Base-by-base conservation (phyloP, 2,329 filamentous ascomycete genomes). In the Leptodontidium sp. region DNA sequence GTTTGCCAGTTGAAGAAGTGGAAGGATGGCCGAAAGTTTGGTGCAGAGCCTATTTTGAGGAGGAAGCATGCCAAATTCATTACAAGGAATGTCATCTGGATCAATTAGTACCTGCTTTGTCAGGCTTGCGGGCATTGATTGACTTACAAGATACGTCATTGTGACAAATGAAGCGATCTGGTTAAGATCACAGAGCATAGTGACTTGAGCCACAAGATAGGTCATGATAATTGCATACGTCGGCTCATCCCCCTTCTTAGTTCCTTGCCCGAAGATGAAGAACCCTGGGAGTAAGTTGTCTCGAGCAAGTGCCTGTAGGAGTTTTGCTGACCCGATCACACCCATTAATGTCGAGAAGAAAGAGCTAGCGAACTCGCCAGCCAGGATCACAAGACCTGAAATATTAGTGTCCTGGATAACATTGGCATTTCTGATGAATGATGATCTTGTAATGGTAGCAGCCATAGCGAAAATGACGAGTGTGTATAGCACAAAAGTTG, bases 281-380 rank as follows among this genome's bases (percentile, higher is more conserved):
- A 97, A 82, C 0, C 93, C 93, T 1, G 93, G 93, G 15, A 97
- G 83, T 1, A 97, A 82, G 74, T 88, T 90, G 77, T 97, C 93
- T 77, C 92, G 85, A 2, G 92, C 91, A 70, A 97, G 86, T 35
- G 93, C 93, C 77, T 97, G 93, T 35, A 97, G 85, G 14, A 97
- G 86, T 77, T 96, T 97, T 35, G 93, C 91, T 6, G 93, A 91
- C 0, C 92, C 93, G 71, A 97, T 93, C 49, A 97, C 86, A 4
- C 93, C 93, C 91, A 97, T 97, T 63, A 97, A 79, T 4, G 92
- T 90, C 0, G 93, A 97, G 81, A 97, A 97, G 75, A 94, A 90
- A 0, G 91, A 91, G 1, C 92, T 92, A 2, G 93, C 91, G 74
- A 94, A 91, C 79, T 97, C 93, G 67, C 93, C 93, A 1, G 93